Conservation (phyloP, 2,329 filamentous ascomycete genomes). For the Diaporthe citriasiana region DNA sequence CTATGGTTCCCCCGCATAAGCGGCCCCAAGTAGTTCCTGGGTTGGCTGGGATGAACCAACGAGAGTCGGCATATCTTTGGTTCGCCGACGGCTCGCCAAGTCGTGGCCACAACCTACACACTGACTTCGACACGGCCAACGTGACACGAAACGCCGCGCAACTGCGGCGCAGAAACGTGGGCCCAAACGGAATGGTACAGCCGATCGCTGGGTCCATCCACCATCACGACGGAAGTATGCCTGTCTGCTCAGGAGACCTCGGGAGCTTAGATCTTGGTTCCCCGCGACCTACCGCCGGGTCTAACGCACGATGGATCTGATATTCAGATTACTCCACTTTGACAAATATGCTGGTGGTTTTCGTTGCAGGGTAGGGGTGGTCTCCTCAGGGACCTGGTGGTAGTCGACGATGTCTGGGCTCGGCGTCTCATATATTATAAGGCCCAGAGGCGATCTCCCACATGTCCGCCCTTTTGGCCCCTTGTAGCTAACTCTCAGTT, state of each 20-base stretch:
- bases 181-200: neutral
- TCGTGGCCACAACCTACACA: conserved; percentile 3
- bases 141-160: conserved; percentile 27
- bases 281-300: conserved; percentile 17
- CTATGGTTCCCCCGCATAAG: conserved; percentile 37
- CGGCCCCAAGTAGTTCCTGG: conserved; percentile 39
- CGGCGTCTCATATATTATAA: conserved; percentile 15
- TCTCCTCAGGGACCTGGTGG: neutral
- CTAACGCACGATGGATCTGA: conserved; percentile 26
- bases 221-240: conserved; percentile 1
- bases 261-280: conserved; percentile 21
- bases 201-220: neutral
- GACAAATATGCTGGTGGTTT: conserved; percentile 34
- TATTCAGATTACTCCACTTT: conserved; percentile 25
- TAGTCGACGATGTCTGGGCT: neutral
- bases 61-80: conserved; percentile 40
- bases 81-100: conserved; percentile 37
- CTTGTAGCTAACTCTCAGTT: neutral
- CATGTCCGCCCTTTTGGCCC: neutral
- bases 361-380: conserved; percentile 6
- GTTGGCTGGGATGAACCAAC: conserved; percentile 3
- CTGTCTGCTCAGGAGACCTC: conserved; percentile 5
- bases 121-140: conserved; percentile 7
- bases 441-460: neutral
- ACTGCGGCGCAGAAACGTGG: conserved; percentile 6